Conservation (phyloP, 371 early-diverging fungal genomes). For the Lichtheimia hyalospora region DNA sequence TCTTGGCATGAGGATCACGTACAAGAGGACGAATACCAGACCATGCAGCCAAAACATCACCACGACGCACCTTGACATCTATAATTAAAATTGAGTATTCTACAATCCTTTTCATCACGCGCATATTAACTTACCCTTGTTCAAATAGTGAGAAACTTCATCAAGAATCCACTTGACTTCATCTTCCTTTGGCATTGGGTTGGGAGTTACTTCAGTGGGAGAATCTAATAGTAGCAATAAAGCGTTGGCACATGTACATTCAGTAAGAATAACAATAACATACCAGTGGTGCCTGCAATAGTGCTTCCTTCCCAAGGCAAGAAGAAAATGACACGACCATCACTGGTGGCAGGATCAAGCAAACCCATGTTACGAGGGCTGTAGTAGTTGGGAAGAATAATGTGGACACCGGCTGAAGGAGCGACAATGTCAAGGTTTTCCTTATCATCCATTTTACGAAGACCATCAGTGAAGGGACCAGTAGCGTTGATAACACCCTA, state of each 20-base stretch:
- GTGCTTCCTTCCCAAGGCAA: constrained; percentile 98
- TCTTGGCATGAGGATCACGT: constrained; percentile 91
- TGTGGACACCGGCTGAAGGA: constrained; percentile 96
- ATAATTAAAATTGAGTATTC: neutral
- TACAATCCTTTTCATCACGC: neutral
- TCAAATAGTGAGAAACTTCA: constrained; percentile 91
- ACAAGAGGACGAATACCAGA: constrained; percentile 98
- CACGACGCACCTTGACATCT: constrained; percentile 91
- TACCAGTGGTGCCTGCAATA: constrained; percentile 97
- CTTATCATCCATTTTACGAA: constrained; percentile 88
- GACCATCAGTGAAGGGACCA: constrained; percentile 77
- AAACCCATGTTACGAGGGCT: constrained; percentile 96
- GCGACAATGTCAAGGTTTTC: constrained; percentile 83
- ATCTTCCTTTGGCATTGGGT: constrained; percentile 89
- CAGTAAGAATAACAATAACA: neutral
- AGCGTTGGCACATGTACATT: neutral
- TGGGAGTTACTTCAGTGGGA: constrained; percentile 74
- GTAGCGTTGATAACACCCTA: constrained; percentile 87
- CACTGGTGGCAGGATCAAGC: constrained; percentile 95
- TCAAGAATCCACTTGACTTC: constrained; percentile 97
- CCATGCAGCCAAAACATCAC: constrained; percentile 98
- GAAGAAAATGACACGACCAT: constrained; percentile 99
- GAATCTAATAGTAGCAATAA: constrained; percentile 60
- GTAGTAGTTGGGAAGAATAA: constrained; percentile 94
- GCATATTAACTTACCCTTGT: constrained; percentile 46